A percentile compares a stretch with the other conserved stretches of the same genome.
These are phyloP conservation scores for Penicillium canescens DNA, from an alignment of 495 filamentous ascomycete genomes.

Conservation along the genomic window DNA sequence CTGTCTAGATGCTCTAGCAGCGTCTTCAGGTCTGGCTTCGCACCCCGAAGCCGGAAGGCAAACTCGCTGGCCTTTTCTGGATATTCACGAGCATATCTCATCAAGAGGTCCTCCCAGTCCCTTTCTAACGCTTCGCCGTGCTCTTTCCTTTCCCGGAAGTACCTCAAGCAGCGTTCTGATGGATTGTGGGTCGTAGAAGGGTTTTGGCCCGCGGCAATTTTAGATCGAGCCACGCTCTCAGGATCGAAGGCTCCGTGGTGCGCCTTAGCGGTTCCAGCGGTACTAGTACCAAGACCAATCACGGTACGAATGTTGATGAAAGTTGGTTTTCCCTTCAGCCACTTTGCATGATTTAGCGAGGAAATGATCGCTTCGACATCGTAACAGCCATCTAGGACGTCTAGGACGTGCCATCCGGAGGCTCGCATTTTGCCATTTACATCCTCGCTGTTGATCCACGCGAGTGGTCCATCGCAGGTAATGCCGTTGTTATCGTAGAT, in stretches of 20 bases:
- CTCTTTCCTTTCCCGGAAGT: conserved; percentile 9
- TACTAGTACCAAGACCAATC: conserved; percentile 42
- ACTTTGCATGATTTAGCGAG: conserved; percentile 36
- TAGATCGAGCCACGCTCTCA: conserved; percentile 27
- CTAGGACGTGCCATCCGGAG: conserved; percentile 48
- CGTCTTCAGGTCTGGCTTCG: too few relatives aligned
- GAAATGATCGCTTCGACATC: conserved; percentile 43
- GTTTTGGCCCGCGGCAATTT: too few relatives aligned
- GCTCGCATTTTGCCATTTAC: conserved; percentile 53
- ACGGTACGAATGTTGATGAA: conserved; percentile 52
- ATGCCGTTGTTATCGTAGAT: conserved; percentile 60
- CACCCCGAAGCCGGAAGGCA: too few relatives aligned
- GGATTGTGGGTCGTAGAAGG: too few relatives aligned
- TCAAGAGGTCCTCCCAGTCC: too few relatives aligned
- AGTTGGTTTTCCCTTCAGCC: conserved; percentile 35
- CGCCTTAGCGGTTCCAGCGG: conserved; percentile 37
- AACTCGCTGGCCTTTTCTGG: too few relatives aligned
- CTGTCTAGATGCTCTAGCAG: conserved; percentile 25
- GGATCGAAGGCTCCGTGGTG: conserved; percentile 41
- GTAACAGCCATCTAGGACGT: conserved; percentile 43
- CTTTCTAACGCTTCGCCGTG: too few relatives aligned
- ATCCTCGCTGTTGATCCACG: conserved; percentile 46
- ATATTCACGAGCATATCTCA: too few relatives aligned
- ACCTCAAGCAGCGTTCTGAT: not conserved
- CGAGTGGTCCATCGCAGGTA: conserved; percentile 31